Evolutionary conservation across 148 eudicot species (phyloP).

Genomic region (Dianthus caryophyllus): DNA sequence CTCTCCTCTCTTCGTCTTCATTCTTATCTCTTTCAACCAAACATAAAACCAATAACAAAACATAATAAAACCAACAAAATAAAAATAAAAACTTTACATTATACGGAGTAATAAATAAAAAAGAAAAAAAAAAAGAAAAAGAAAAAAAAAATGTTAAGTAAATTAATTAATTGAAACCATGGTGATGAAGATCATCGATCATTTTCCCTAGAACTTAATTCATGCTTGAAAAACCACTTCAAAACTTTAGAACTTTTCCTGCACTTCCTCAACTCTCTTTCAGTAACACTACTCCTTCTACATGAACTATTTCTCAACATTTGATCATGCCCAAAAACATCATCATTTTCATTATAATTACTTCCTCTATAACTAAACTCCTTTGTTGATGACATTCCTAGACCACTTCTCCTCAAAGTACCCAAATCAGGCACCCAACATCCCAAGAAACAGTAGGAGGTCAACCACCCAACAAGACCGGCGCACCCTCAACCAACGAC

Average conservation of each 20-base stretch:
- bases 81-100: too few relatives aligned
- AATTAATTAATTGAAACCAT: constrained; percentile 8
- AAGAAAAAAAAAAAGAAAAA: neutral
- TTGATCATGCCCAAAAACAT: constrained; percentile 19
- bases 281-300: constrained; percentile 44
- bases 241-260: constrained; percentile 58
- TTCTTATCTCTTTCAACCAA: too few relatives aligned
- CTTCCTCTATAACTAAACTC: constrained; percentile 37
- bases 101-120: too few relatives aligned
- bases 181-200: constrained; percentile 18
- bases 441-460: too few relatives aligned
- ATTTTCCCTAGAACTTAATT: constrained; percentile 27
- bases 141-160: neutral
- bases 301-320: constrained; percentile 38
- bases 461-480: too few relatives aligned
- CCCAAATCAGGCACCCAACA: constrained; percentile 31
- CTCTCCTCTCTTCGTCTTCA: too few relatives aligned
- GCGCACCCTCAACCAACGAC: too few relatives aligned
- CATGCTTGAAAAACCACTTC: constrained; percentile 72
- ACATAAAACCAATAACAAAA: constrained; percentile 12
- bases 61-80: too few relatives aligned
- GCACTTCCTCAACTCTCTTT: constrained; percentile 45
- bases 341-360: neutral
- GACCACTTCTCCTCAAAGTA: constrained; percentile 29
- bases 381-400: constrained; percentile 22